phyloP scores from a whole-genome alignment of 2,329 filamentous ascomycete species.

The Seiridium cupressi region DNA sequence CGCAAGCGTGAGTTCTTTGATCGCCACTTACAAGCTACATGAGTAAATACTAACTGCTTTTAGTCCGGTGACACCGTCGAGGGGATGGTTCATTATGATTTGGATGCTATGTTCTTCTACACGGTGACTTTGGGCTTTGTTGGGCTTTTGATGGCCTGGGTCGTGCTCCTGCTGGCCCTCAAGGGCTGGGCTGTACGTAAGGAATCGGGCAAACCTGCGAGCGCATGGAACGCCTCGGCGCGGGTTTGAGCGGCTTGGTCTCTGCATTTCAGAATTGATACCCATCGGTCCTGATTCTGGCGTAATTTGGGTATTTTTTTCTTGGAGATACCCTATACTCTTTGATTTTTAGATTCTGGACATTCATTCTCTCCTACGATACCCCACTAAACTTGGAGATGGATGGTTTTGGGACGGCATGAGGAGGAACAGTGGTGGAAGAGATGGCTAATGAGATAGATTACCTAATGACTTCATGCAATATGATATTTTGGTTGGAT shows the following conservation, averaged over 20 bases:
- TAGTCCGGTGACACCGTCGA: slow-evolving; percentile 73
- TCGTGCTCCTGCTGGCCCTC: slow-evolving; percentile 72
- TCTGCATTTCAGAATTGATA: not conserved
- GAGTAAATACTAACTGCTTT: slow-evolving; percentile 10
- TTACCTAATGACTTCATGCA: not conserved
- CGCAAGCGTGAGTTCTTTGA: slow-evolving; percentile 65
- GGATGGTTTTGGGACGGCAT: not conserved
- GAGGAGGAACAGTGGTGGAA: not conserved
- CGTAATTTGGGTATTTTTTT: not conserved
- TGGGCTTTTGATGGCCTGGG: slow-evolving; percentile 82
- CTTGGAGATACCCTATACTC: not conserved
- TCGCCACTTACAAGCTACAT: not conserved
- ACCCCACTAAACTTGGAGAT: slow-evolving; percentile 22
- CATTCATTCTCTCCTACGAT: slow-evolving; percentile 28
- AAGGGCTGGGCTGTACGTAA: slow-evolving; percentile 78
- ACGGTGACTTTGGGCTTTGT: slow-evolving; percentile 84
- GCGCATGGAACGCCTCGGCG: slow-evolving; percentile 9
- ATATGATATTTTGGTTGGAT: no score
- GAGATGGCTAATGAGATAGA: not conserved
- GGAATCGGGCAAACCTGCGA: slow-evolving; percentile 29
- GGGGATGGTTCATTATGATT: slow-evolving; percentile 71
- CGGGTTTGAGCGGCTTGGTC: not conserved
- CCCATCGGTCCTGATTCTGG: not conserved
- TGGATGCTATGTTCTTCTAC: slow-evolving; percentile 93
- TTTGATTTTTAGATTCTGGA: slow-evolving; percentile 19